Base-by-base conservation (phyloP, 495 filamentous ascomycete species). In the Halenospora varia region DNA sequence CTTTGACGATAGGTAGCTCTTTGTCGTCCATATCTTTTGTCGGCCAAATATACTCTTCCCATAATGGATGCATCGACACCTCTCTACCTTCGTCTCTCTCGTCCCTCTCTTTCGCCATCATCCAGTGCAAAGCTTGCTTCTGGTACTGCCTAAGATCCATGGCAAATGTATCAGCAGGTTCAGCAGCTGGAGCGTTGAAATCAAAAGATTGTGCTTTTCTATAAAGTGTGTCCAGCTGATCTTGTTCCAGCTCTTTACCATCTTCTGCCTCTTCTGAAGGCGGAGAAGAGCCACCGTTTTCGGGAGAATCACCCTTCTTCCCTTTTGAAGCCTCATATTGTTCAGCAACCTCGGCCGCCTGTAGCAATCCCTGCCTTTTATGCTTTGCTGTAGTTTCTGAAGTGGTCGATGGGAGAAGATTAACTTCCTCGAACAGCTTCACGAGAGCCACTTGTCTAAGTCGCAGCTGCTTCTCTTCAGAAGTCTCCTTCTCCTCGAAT, bases 161-260 rank as follows among this genome's bases (percentile, higher is more conserved):
- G 9, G 75, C 76, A 69, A 98, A 98, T 0, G 83, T 89, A 8
- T 84, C 75, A 10, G 89, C 82, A 22, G 94, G 92, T 60, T 96
- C 84, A 11, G 88, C 83, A 68, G 87, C 85, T 2, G 93, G 92
- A 20, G 92, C 95, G 66, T 85, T 83, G 66, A 97, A 98, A 68
- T 98, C 95, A 61, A 97, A 97, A 0, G 90, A 91, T 63, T 98
- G 94, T 1, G 94, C 94, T 68, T 98, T 98, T 66, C 88, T 89
- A 65, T 98, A 98, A 3, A 98, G 77, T 0, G 88, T 84, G 66
- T 97, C 93, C 15, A 98, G 84, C 64, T 98, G 94, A 65, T 96
- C 92, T 67, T 97, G 89, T 70, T 97, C 91, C 0, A 98, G 81
- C 70, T 97, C 92, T 60, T 91, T 79, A 2, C 90, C 88, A 11